Evolutionary conservation across 495 filamentous ascomycete genomes (phyloP), one percentile per base, ranked within the genome.

Genomic region (Talaromyces wortmannii): DNA sequence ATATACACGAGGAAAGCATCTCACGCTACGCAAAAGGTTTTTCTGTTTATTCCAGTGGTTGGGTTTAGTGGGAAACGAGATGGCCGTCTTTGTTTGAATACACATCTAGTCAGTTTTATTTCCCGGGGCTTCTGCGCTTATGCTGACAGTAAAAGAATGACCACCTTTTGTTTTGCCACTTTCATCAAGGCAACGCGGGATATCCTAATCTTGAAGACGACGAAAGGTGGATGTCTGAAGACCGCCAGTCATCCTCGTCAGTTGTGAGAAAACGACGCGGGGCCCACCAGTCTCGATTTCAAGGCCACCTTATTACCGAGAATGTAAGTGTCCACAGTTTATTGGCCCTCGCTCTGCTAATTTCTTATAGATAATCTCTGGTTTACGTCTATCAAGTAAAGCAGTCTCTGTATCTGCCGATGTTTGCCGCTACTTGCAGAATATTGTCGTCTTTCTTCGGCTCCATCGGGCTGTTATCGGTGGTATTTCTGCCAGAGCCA

Each of bases 141-240:
- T 3, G 31, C 4, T 47, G 65, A 43, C 59, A 42, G 12, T 36
- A 52, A 10, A 30, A 95, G 74, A 90, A 88, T 63, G 91, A 97
- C 53, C 82, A 88, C 59, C 83, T 97, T 56, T 89, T 92, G 63
- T 83, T 98, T 15, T 92, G 90, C 0, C 91, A 97, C 68, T 89
- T 83, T 69, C 91, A 98, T 63, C 77, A 85, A 33, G 74, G 79
- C 4, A 79, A 83, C 13, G 83, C 91, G 65, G 89, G 85, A 0
- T 87, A 88, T 53, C 75, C 80, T 1, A 83, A 92, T 56, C 66
- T 89, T 2, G 87, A 94, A 59, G 83, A 86, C 17, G 72, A 67
- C 50, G 68, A 77, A 55, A 70, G 72, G 31, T 70, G 68, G 68
- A 61, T 73, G 8, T 74, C 77, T 1, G 74, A 77, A 49, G 75